Base-by-base conservation (phyloP, 2,329 filamentous ascomycete genomes). In the Pseudogymnoascus sp. region DNA sequence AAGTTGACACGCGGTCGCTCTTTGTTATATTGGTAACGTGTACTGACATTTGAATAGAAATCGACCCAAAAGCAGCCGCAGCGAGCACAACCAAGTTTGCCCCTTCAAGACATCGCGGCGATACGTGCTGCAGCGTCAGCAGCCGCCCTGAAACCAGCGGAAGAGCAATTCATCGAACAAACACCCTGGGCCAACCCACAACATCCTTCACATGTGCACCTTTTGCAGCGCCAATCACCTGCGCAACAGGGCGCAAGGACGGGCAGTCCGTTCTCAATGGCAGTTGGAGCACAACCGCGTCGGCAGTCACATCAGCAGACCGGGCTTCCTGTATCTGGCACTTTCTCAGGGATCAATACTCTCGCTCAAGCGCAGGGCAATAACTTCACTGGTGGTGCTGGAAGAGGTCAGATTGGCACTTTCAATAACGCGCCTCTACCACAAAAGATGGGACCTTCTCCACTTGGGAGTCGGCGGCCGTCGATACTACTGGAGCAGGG, bases 171-270 rank as follows among this genome's bases (percentile, higher is more conserved):
- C 68, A 82, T 96, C 62, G 90, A 95, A 70, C 88, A 93, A 68
- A 96, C 90, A 4, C 89, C 92, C 0, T 97, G 92, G 92, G 91
- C 92, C 36, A 96, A 96, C 71, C 91, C 92, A 15, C 90, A 93
- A 67, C 88, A 91, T 71, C 86, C 88, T 5, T 82, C 85, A 8
- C 87, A 91, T 71, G 74, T 73, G 13, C 72, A 74, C 68, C 67
- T 75, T 63, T 65, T 75, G 39, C 75, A 77, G 60, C 71, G 76
- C 41, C 77, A 79, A 63, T 71, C 75, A 59, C 71, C 74, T 4
- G 69, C 66, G 29, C 75, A 76, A 58, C 75, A 76, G 15, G 71
- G 71, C 42, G 68, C 74, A 44, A 69, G 73, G 61, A 71, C 73
- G 51, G 70, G 72, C 15, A 74, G 74, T n/a, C 70, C 72, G 2